These are phyloP conservation scores for Aspergillus awamori DNA, from an alignment of 2,329 filamentous ascomycete species.

Conservation along the genomic window DNA sequence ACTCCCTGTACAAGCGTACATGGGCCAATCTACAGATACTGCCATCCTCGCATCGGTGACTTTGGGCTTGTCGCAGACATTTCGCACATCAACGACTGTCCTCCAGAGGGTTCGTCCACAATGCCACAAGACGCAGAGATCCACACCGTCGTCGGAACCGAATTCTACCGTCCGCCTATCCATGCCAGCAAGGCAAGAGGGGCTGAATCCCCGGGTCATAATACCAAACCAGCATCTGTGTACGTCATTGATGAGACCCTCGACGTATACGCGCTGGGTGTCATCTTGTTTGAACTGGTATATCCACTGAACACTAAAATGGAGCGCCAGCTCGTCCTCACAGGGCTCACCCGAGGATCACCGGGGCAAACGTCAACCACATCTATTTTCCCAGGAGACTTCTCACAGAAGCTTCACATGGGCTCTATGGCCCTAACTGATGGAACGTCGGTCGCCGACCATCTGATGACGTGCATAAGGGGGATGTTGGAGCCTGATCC, in stretches of 20 bases:
- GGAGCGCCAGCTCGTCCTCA: slow-evolving; percentile 50
- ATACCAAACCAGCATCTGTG: slow-evolving; percentile 18
- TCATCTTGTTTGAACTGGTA: slow-evolving; percentile 65
- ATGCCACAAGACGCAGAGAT: slow-evolving; percentile 23
- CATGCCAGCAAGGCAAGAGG: slow-evolving; percentile 11
- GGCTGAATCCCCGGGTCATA: background rate
- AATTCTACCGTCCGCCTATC: slow-evolving; percentile 61
- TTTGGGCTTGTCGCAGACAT: slow-evolving; percentile 67
- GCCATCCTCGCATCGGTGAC: slow-evolving; percentile 67
- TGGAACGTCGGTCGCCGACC: slow-evolving; percentile 34
- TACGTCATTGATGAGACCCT: slow-evolving; percentile 54
- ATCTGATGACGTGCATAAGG: slow-evolving; percentile 41
- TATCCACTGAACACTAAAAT: slow-evolving; percentile 56
- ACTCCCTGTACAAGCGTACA: slow-evolving; percentile 44
- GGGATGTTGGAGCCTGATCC: slow-evolving; percentile 47
- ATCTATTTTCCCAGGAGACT: slow-evolving; percentile 40
- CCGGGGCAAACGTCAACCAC: background rate
- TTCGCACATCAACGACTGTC: slow-evolving; percentile 41
- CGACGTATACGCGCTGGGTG: slow-evolving; percentile 64
- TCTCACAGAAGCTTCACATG: slow-evolving; percentile 41
- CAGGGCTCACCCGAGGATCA: slow-evolving; percentile 39
- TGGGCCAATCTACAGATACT: slow-evolving; percentile 40
- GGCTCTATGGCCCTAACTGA: slow-evolving; percentile 31
- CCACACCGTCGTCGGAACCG: slow-evolving; percentile 59
- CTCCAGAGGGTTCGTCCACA: slow-evolving; percentile 23